A percentile compares a stretch with the other conserved stretches of the same genome.
Conservation (phyloP, 176 grass and related monocot genomes). For the Rhynchospora tenuis region DNA sequence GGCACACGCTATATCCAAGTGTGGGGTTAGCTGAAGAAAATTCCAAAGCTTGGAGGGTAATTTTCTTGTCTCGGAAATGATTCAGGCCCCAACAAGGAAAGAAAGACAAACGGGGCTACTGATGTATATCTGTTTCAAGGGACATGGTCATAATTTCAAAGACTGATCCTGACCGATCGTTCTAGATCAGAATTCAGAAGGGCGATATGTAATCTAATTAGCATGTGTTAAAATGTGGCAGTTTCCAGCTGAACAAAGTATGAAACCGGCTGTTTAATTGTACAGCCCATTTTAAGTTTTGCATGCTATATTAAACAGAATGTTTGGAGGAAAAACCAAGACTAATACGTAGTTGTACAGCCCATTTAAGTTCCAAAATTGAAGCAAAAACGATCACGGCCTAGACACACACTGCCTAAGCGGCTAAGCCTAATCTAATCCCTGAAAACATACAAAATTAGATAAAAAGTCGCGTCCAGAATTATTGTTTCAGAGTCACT, state of each 20-base stretch:
- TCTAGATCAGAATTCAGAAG: neutral
- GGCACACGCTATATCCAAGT: slow-evolving; percentile 5
- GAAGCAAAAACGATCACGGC: no score
- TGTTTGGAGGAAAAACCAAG: no score
- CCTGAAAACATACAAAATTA: no score
- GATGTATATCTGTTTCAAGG: neutral
- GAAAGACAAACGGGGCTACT: neutral
- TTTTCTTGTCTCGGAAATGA: neutral
- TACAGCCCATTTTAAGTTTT: no score
- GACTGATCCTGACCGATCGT: neutral
- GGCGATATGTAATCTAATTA: neutral
- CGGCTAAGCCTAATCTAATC: no score
- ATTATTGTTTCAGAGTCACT: no score
- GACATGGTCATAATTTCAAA: neutral
- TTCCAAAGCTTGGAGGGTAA: neutral
- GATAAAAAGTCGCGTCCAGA: no score
- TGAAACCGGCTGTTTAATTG: neutral
- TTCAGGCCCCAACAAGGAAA: neutral
- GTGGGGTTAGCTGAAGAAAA: neutral
- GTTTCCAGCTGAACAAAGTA: neutral
- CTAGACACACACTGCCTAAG: no score
- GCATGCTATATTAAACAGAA: no score
- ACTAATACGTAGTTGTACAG: no score
- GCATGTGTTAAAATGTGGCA: neutral
- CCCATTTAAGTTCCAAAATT: no score